A percentile compares a stretch with the other conserved stretches of the same genome.
Conservation (phyloP, 2,329 filamentous ascomycete genomes). For the Sphaerulina musiva region DNA sequence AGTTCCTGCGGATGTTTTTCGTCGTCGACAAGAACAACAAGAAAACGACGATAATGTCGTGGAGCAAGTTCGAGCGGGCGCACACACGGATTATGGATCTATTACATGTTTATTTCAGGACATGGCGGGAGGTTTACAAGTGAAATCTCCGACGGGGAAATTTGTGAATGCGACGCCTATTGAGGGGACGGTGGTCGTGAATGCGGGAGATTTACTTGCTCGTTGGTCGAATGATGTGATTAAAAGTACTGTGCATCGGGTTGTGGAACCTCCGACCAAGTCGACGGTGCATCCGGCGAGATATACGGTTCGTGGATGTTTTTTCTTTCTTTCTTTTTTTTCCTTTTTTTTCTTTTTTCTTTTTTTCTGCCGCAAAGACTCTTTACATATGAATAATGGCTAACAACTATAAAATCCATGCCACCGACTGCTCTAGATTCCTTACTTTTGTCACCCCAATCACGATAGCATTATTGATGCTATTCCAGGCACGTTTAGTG, state of each 20-base stretch:
- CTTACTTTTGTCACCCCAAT: constrained; percentile 88
- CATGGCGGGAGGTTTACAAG: constrained; percentile 51
- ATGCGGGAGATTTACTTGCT: constrained; percentile 78
- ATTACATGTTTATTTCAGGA: constrained; percentile 50
- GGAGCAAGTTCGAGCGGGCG: constrained; percentile 59
- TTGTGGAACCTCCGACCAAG: constrained; percentile 67
- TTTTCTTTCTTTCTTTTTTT: no score
- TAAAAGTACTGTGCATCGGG: constrained; percentile 81
- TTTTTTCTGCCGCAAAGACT: no score
- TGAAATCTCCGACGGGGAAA: constrained; percentile 60
- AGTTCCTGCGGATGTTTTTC: constrained; percentile 54
- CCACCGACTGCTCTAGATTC: constrained; percentile 44
- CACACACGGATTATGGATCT: constrained; percentile 61
- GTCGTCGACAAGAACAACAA: constrained; percentile 29
- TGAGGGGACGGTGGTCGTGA: constrained; percentile 73
- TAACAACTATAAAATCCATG: no score
- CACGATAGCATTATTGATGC: constrained; percentile 68
- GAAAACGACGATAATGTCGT: constrained; percentile 32
- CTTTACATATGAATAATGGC: no score
- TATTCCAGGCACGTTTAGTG: constrained; percentile 67
- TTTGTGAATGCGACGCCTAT: constrained; percentile 83
- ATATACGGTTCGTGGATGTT: constrained; percentile 51
- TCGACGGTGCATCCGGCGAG: constrained; percentile 59
- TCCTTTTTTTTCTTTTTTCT: no score
- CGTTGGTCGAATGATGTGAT: constrained; percentile 79